Evolutionary conservation across 106 monocot species (phyloP), one percentile per base, ranked within the genome.

Genomic region (Allium cepa): DNA sequence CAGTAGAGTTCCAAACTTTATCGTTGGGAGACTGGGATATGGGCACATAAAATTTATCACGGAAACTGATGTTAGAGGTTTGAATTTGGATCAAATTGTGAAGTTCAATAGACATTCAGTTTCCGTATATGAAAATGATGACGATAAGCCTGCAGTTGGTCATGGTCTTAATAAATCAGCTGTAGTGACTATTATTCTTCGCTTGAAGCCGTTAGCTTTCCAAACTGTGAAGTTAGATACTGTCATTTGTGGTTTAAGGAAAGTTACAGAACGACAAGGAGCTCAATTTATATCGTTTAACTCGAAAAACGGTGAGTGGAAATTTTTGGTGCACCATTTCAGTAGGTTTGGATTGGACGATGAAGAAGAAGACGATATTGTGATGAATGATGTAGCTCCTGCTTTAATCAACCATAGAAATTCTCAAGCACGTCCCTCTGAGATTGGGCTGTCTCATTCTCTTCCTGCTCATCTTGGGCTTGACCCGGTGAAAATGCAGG

Each of bases 401-500:
- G 64, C 60, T 60, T 17, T 2, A 46, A 71, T 69, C 9, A 69
- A 78, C 26, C 69, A 47, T 58, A 71, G 72, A 77, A 74, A 68
- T 59, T 69, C 78, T 57, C 62, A 48, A 26, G 17, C 62, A 46
- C 62, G 63, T 68, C 46, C 73, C 56, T 22, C 62, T 71, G 87
- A 64, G 17, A 15, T 60, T 63, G 59, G 70, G 7, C 67, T 99
- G 52, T 90, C 92, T 12, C 99, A 87, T 90, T 99, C 99, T 13
- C 85, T 93, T 71, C 99, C 99, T n/a, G 93, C 93, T 72, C 89
- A 93, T 83, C 84, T 99, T 50, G 81, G 99, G 64, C 93, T 99
- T 61, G 99, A 99, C 74, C 87, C 93, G 58, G 48, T 67, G 17
- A 90, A 84, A 77, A 87, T 99, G 99, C 92, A 93, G 62, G 99